Evolutionary conservation across 495 filamentous ascomycete genomes (phyloP), one percentile per base, ranked within the genome.

Genomic region (Penicillium verhagenii): DNA sequence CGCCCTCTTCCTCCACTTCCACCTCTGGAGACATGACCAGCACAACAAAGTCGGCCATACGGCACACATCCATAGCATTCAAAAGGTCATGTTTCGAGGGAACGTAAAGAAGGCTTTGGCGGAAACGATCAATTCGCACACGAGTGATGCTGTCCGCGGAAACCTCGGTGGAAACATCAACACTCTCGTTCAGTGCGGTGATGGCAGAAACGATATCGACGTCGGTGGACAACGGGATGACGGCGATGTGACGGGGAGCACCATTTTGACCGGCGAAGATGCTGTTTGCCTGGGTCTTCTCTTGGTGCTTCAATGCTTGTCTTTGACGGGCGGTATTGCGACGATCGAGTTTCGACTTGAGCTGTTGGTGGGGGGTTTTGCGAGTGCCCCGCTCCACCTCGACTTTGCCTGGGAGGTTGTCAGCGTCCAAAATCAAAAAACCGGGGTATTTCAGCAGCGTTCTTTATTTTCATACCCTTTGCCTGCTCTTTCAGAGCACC

Each of bases 271-370:
- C 94, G 26, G 82, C 68, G 61, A 98, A 98, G 9, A 98, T 75
- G 39, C 84, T 91, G 0, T 80, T 82, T 29, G 88, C 86, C 40
- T 85, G 86, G 44, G 82, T 74, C 63, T 91, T 86, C 61, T 94
- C 89, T 55, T 84, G 84, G 53, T 92, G 85, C 72, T 97, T 96
- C 58, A 81, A 72, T 57, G 82, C 79, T 58, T 91, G 88, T 65
- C 83, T 83, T 75, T 98, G 94, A 62, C 91, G 91, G 43, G 89
- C 88, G 75, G 93, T 90, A 72, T 98, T 96, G 63, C 89, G 82
- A 29, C 94, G 87, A 73, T 96, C 91, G 70, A 98, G 77, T 73
- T 96, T 98, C 31, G 92, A 96, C 90, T 96, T 95, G 68, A 96
- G 80, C 74, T 96, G 90, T 67, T 97, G 95, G 70, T 97, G 91